Base-by-base conservation (phyloP, 1,284 basidiomycete genomes). In the Chalciporus sp. region DNA sequence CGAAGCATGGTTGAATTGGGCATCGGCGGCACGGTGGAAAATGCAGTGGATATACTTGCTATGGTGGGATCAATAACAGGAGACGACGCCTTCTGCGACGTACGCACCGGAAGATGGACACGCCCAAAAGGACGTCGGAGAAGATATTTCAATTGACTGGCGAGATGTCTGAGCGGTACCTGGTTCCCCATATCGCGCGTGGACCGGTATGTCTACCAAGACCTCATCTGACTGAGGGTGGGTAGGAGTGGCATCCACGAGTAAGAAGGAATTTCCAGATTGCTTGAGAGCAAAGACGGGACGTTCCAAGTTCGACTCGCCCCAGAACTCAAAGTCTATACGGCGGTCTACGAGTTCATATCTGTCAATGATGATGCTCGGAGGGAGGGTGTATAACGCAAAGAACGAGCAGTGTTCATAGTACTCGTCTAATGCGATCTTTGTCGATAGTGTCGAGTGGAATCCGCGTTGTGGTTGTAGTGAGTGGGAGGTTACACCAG, bases 241-340 rank as follows among this genome's bases (percentile, higher is more conserved):
- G 26, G 49, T 7, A 10, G 47, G 51, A 12, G 59, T 60, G 5
- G 43, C 56, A 39, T 64, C 56, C 43, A 72, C 6, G 51, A 69
- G 65, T 42, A 69, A 44, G 9, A 68, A 17, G 2, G 58, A 60
- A 3, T 46, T 41, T 49, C 50, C 45, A 3, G 58, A 35, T 49
- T 61, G 65, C 37, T 65, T 27, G 4, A 72, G 58, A 41, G 63
- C 68, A n/a, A 70, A 71, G 11, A 60, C 66, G 39, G 68, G 68
- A n/a, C 72, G 67, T 23, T 69, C 68, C 41, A 69, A 54, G 53
- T 71, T 60, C 23, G 71, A 57, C 49, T 68, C 62, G 14, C 68
- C 71, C 61, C 66, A 61, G 53, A 73, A 55, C 47, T 69, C 68
- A 39, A 72, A 72, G 31, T 53, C 49, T 44, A 71, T 55, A 26